Evolutionary conservation across 1,139 yeast species (phyloP), one percentile per base, ranked within the genome.

Genomic region (Entelexis paramagnoliae): DNA sequence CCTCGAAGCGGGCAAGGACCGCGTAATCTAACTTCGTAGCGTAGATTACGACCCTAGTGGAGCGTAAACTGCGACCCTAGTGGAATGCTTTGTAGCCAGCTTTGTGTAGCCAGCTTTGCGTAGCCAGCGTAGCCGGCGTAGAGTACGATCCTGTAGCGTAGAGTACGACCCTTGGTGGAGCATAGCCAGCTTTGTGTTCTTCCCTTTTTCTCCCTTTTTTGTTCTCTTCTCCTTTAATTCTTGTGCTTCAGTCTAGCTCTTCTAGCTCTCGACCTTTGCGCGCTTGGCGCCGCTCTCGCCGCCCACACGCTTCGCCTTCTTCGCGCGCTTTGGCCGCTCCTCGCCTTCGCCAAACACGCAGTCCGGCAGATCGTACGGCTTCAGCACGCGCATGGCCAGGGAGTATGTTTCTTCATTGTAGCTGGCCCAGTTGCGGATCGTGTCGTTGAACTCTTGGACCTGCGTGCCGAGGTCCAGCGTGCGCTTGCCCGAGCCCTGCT

Each of bases 391-490:
- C 46, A 91, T 84, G 29, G 77, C 75, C 58, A 72, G 73, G 48
- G 72, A 71, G 64, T 81, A 74, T n/a, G 74, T 67, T 41, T 77
- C 76, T 52, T 77, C 81, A 59, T 82, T 77, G 62, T 77, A 91
- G 38, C 73, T 72, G 14, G 74, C 72, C 80, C 91, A 86, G 38
- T 79, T 74, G 59, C 86, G 81, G 66, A 96, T 86, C 17, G 87
- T 69, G 50, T 76, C 80, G 67, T 76, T 86, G 65, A 89, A 91
- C 56, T 91, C 98, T 19, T 87, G 77, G 64, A 97, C 89, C 10
- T 97, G 96, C 60, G 82, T 77, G 61, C 87, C 95, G 50, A 91
- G 83, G 64, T 91, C 96, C 56, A 91, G 74, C 61, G 81, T 82
- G 51, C 69, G 68, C 41, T 65, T 51, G 20, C 45, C 55, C 13